Base-by-base conservation (phyloP, 2,329 filamentous ascomycete species). In the Knufia petricola region DNA sequence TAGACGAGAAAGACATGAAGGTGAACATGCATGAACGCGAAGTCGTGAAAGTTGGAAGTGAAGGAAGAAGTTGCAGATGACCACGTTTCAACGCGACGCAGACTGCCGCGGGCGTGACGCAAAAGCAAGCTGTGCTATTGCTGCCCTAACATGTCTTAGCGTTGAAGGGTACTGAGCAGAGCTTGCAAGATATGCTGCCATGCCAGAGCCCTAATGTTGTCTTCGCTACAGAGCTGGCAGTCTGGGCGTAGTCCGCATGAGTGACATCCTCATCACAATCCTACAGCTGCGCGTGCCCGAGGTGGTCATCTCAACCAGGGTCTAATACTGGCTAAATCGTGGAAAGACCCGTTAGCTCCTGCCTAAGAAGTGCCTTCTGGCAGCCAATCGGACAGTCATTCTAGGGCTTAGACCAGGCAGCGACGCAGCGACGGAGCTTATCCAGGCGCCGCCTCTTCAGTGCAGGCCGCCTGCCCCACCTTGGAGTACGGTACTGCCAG, bases 31-130 rank as follows among this genome's bases (percentile, higher is more conserved):
- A 4, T 23, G 24, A 7, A 4, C 24, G 15, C 3, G 21, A 31
- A 43, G 17, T 19, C 4, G 24, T 15, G 17, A 23, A 30, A 43
- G 40, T 43, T 43, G 40, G 40, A 43, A 43, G 23, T 43, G 24
- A 43, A 20, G n/a, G 37, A 24, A 40, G 37, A 40, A 40, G 8
- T 20, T 43, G 40, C 40, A 43, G 40, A 30, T 43, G 40, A 43
- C 40, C 40, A 43, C 40, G 40, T 43, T 43, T 20, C 40, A 31
- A 4, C 24, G 15, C 40, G 21, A 20, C 37, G 7, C 6, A 19
- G 9, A 4, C 21, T 40, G 37, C 10, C 37, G 10, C 6, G 37
- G 17, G 10, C 21, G n/a, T 30, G 40, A 26, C n/a, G 15, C 15
- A 4, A 12, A 15, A 7, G 15, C 15, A 4, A 12, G 8, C 30